Conservation (phyloP, 2,329 filamentous ascomycete genomes). For the Aspergillus tanneri region DNA sequence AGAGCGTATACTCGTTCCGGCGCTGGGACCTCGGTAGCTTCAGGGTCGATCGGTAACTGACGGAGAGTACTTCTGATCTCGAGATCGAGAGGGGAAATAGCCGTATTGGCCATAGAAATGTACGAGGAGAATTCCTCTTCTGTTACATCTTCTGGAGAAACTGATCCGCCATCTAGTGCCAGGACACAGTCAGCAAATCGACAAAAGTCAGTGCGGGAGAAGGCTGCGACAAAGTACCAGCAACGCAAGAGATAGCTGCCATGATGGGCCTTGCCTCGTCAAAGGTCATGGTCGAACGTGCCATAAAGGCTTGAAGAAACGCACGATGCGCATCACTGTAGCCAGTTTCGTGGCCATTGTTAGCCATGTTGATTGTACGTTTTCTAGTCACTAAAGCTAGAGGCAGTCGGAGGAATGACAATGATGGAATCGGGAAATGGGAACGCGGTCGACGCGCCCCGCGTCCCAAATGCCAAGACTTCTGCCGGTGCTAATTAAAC, state of each 20-base stretch:
- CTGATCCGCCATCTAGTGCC: constrained; percentile 45
- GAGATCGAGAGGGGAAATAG: constrained; percentile 77
- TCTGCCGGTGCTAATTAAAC: background rate
- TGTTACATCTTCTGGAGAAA: constrained; percentile 63
- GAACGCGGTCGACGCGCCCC: background rate
- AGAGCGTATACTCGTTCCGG: constrained; percentile 70
- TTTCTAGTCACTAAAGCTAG: background rate
- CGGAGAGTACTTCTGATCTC: constrained; percentile 76
- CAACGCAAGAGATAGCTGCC: constrained; percentile 69
- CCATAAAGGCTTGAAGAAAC: constrained; percentile 85
- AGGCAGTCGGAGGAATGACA: background rate
- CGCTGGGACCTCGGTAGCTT: constrained; percentile 3
- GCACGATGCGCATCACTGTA: constrained; percentile 74
- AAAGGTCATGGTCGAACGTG: constrained; percentile 73
- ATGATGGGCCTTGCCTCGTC: constrained; percentile 71
- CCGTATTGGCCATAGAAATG: constrained; percentile 67
- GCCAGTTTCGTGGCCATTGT: constrained; percentile 20
- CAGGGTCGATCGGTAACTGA: constrained; percentile 54
- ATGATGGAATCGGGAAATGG: background rate
- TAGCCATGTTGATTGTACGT: constrained; percentile 11
- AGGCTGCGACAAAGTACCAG: constrained; percentile 41
- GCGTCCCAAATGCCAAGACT: background rate
- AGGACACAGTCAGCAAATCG: background rate
- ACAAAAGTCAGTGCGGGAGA: background rate
- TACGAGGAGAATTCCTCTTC: constrained; percentile 66